Base-by-base conservation (phyloP, 2,329 filamentous ascomycete genomes). In the Neonectria neomacrospora region DNA sequence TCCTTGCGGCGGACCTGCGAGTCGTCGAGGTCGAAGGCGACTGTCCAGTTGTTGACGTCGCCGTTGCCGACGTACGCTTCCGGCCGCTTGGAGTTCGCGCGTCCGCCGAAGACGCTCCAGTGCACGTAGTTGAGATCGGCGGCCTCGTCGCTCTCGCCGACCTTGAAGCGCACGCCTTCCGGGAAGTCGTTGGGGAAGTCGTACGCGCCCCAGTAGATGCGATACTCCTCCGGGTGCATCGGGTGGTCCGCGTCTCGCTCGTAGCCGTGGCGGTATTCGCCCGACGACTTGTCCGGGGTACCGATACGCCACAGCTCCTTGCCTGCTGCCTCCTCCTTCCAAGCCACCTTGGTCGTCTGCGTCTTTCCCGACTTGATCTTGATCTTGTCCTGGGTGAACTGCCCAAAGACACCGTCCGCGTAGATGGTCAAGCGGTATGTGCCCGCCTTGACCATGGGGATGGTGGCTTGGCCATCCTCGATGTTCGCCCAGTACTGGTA, bases 401-500 rank as follows among this genome's bases (percentile, higher is more conserved):
- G 81, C 1, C 88, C 88, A 62, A 90, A 90, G 42, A 90, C 80
- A 0, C 84, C 85, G 11, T 86, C 84, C 0, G 87, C 88, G 67
- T 89, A 90, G 30, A 90, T 77, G 1, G 88, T 90, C 8, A 91
- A 76, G 2, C 88, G 81, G 75, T 90, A 91, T 1, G 79, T 86
- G 6, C 86, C 88, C 3, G 81, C 82, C 66, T 83, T 85, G 39
- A 90, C 82, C 80, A 79, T 23, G 79, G 81, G 59, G 79, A 91
- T 88, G 10, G 73, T 76, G 5, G 87, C 85, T 5, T 75, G 73
- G 2, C 87, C 87, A 1, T 73, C 77, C 0, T 61, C 76, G 8
- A 89, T 80, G 16, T 86, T 81, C 0, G 79, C 80, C 88, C 88
- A 90, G 76, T 90, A 90, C 71, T 90, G 88, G 57, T 87, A 86